Conservation (phyloP, 2,329 filamentous ascomycete species). For the Alternaria atra region DNA sequence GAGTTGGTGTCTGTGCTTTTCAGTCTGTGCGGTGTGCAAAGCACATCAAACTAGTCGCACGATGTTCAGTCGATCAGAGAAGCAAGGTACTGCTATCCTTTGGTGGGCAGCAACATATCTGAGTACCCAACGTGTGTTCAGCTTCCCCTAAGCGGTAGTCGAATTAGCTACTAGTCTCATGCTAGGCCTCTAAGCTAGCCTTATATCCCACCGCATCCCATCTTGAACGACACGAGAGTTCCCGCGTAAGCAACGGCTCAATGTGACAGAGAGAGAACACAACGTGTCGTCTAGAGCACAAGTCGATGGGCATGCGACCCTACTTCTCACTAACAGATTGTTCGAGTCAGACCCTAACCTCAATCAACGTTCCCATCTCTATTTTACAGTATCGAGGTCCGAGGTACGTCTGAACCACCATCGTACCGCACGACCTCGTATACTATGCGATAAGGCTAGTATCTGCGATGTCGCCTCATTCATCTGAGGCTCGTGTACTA, state of each 20-base stretch:
- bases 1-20: slow-evolving; percentile 9
- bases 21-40: slow-evolving; percentile 9
- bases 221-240: neutral
- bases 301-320: too few relatives aligned
- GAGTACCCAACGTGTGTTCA: neutral
- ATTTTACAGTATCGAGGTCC: too few relatives aligned
- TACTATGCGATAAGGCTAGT: too few relatives aligned
- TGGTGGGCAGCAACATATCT: neutral
- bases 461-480: too few relatives aligned
- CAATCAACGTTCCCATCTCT: too few relatives aligned
- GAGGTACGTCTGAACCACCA: too few relatives aligned
- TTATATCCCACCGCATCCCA: neutral
- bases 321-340: too few relatives aligned
- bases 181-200: neutral
- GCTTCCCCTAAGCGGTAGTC: neutral
- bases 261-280: too few relatives aligned
- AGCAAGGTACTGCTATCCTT: neutral
- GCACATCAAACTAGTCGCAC: slow-evolving; percentile 12
- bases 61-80: slow-evolving; percentile 1
- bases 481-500: neutral
- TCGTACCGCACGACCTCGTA: too few relatives aligned
- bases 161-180: neutral
- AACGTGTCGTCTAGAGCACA: too few relatives aligned
- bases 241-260: too few relatives aligned
- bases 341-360: too few relatives aligned